phyloP scores from a whole-genome alignment of 2,329 filamentous ascomycete species.

The Pyricularia sp. region DNA sequence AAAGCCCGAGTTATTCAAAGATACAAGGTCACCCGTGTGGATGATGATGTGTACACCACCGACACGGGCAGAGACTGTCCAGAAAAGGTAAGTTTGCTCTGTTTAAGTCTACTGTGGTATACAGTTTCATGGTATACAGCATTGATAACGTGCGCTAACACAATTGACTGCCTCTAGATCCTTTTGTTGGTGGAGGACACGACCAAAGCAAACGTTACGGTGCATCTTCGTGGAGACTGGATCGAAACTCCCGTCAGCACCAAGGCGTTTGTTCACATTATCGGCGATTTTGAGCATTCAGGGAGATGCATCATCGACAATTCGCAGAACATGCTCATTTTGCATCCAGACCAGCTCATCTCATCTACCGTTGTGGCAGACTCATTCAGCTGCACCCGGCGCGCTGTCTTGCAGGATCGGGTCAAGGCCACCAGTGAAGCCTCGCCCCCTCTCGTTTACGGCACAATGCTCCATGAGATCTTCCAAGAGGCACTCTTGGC shows the following conservation, averaged over 20 bases:
- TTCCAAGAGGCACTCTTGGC: slow-evolving; percentile 83
- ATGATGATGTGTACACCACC: slow-evolving; percentile 59
- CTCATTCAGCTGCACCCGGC: slow-evolving; percentile 82
- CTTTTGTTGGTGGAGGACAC: slow-evolving; percentile 75
- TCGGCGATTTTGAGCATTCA: slow-evolving; percentile 61
- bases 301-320: slow-evolving; percentile 80
- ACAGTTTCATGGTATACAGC: neutral
- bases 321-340: slow-evolving; percentile 70
- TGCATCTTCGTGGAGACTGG: slow-evolving; percentile 82
- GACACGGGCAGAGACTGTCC: slow-evolving; percentile 46
- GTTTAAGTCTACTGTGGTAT: neutral
- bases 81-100: slow-evolving; percentile 56
- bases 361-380: slow-evolving; percentile 95
- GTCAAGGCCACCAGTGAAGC: slow-evolving; percentile 83
- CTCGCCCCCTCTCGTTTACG: slow-evolving; percentile 77
- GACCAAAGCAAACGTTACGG: slow-evolving; percentile 52
- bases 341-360: slow-evolving; percentile 92
- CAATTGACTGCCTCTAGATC: slow-evolving; percentile 40
- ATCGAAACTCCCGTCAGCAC: slow-evolving; percentile 59
- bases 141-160: neutral
- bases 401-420: slow-evolving; percentile 87
- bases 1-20: slow-evolving; percentile 73
- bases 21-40: slow-evolving; percentile 69
- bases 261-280: slow-evolving; percentile 76
- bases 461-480: slow-evolving; percentile 87